Base-by-base conservation (phyloP, 2,329 filamentous ascomycete genomes). In the Microcera coccophila region DNA sequence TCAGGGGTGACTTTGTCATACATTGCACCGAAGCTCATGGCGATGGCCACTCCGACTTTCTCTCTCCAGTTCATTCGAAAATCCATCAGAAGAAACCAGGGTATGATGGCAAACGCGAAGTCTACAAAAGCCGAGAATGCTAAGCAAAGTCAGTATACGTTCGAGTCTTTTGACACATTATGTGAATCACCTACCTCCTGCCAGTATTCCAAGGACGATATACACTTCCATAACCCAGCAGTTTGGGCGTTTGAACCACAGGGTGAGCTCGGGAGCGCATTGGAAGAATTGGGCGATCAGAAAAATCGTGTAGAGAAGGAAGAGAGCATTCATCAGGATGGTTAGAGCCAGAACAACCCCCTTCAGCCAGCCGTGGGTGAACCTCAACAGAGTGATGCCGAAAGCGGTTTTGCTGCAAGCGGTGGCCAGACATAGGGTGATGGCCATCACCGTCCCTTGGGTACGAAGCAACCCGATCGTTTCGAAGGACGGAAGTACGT, bases 21-120 rank as follows among this genome's bases (percentile, higher is more conserved):
- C 46, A 48, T 24, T 12, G 42, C 26, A 12, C 46, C 46, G 15
- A 48, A 34, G 32, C 42, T 48, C 42, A 48, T 45, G 12, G 46
- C 46, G 31, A 48, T 28, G 10, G 42, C 42, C 16, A 48, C 29
- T 15, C 46, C 46, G 2, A 42, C 33, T 26, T 48, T 48, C 36
- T 48, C 46, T 17, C 36, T 38, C 17, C 29, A 37, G 17, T 39
- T 42, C 28, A 48, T 48, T 24, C 40, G 42, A 15, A 48, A 31
- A 22, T 41, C 36, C 26, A 37, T 38, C 19, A 48, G 32, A 33
- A 48, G 36, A 18, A 45, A 26, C 46, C 46, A 48, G 8, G 46
- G 46, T 17, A 48, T 42, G 2, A 41, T 18, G 12, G 42, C 42
- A 29, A 48, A 33, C 9, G 33, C 17, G n/a, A 48, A 32, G 28